phyloP scores from a whole-genome alignment of 2,329 filamentous ascomycete genomes.

The Hirsutella rhossiliensis region DNA sequence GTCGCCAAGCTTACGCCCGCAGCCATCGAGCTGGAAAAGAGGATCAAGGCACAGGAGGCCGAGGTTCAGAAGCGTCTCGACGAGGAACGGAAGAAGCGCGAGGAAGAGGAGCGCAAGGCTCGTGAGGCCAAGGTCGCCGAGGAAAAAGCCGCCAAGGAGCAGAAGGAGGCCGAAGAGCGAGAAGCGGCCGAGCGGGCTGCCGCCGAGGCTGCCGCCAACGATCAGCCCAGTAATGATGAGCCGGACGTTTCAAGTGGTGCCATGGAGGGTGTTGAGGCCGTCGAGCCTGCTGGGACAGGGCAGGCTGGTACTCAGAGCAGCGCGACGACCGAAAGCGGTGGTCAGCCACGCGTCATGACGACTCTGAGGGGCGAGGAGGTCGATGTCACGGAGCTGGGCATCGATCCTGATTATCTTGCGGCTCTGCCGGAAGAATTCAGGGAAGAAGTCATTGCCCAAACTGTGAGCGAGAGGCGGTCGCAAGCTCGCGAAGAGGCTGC shows the following conservation, averaged over 20 bases:
- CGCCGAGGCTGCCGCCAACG: constrained; percentile 39
- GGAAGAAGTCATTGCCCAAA: constrained; percentile 89
- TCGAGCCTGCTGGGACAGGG: constrained; percentile 20
- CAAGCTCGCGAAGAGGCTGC: constrained; percentile 58
- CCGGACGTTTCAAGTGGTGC: constrained; percentile 20
- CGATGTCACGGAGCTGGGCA: constrained; percentile 88
- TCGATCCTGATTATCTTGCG: constrained; percentile 87
- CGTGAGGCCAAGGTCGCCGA: constrained; percentile 63
- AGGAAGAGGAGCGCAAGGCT: constrained; percentile 52
- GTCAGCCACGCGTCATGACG: constrained; percentile 54
- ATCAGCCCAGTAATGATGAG: constrained; percentile 3
- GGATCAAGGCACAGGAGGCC: constrained; percentile 49
- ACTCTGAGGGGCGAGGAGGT: constrained; percentile 77
- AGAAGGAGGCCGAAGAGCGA: constrained; percentile 58
- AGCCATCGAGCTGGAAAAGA: constrained; percentile 71
- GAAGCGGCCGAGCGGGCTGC: constrained; percentile 45
- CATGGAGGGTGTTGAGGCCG: constrained; percentile 69
- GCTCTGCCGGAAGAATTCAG: constrained; percentile 96
- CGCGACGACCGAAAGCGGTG: constrained; percentile 4
- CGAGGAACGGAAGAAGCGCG: constrained; percentile 48
- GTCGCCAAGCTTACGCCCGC: constrained; percentile 67
- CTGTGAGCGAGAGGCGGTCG: constrained; percentile 70
- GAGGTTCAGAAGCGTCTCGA: constrained; percentile 34
- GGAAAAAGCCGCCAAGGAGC: constrained; percentile 53
- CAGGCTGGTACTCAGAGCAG: constrained; percentile 13